These are phyloP conservation scores for Blastocladiella emersonii DNA, from an alignment of 371 early-diverging fungal species.

Conservation along the genomic window DNA sequence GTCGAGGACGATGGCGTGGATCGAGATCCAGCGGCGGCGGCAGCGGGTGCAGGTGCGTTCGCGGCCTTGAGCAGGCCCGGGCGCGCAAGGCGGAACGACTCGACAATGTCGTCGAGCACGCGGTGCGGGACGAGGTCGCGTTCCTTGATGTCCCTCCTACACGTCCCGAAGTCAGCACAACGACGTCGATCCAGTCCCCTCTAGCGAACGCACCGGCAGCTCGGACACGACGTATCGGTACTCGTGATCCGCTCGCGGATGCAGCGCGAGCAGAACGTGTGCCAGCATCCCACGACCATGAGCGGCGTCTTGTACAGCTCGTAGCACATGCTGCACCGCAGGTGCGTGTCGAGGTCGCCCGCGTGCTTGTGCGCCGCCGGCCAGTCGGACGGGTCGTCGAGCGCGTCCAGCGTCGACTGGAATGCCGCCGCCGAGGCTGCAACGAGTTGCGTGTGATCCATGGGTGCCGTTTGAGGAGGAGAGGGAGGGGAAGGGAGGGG, in stretches of 20 bases:
- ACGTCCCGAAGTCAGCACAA: not conserved
- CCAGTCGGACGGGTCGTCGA: conserved; percentile 1
- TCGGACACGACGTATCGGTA: not conserved
- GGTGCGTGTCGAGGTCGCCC: not conserved
- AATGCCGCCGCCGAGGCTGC: too few relatives aligned
- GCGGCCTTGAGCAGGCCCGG: not conserved
- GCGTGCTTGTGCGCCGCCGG: not conserved
- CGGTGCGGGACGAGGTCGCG: not conserved
- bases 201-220: not conserved
- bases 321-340: not conserved
- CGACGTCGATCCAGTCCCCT: too few relatives aligned
- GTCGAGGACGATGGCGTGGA: too few relatives aligned
- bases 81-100: not conserved
- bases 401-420: not conserved
- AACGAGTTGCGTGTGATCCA: too few relatives aligned
- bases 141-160: not conserved
- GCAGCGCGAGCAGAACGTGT: not conserved
- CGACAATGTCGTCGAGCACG: not conserved
- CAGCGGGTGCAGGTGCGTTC: too few relatives aligned
- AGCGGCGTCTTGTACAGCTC: not conserved
- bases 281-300: not conserved
- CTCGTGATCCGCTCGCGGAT: not conserved
- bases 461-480: too few relatives aligned
- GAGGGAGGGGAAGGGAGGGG: too few relatives aligned
- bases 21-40: too few relatives aligned